phyloP scores from a whole-genome alignment of 2,329 filamentous ascomycete species.

The Hirsutella rhossiliensis region DNA sequence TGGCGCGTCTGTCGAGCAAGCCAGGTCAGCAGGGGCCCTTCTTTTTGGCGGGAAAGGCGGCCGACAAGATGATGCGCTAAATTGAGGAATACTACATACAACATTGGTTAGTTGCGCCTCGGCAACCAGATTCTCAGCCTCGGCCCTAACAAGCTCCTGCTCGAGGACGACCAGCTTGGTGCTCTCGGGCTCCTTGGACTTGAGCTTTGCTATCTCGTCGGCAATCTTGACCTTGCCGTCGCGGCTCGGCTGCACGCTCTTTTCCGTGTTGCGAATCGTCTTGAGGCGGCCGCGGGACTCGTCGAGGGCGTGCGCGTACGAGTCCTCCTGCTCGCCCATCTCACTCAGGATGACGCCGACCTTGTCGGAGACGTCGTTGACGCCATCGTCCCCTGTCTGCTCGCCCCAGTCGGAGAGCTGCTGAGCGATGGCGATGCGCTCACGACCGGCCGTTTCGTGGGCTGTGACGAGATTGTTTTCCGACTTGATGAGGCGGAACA shows the following conservation, averaged over 20 bases:
- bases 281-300: slow-evolving; percentile 76
- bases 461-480: slow-evolving; percentile 80
- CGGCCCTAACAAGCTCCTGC: slow-evolving; percentile 90
- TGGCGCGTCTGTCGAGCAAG: slow-evolving; percentile 60
- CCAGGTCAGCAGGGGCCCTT: not conserved
- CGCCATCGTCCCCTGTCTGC: slow-evolving; percentile 71
- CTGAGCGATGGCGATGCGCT: slow-evolving; percentile 72
- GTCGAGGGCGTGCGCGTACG: slow-evolving; percentile 76
- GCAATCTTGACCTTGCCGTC: slow-evolving; percentile 79
- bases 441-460: slow-evolving; percentile 74
- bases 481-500: slow-evolving; percentile 89
- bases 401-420: slow-evolving; percentile 97
- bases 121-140: slow-evolving; percentile 90
- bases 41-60: not conserved
- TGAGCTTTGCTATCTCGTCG: slow-evolving; percentile 85
- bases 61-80: too few species aligned
- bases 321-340: slow-evolving; percentile 86
- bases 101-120: slow-evolving; percentile 95
- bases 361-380: slow-evolving; percentile 91
- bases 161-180: slow-evolving; percentile 73
- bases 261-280: slow-evolving; percentile 88
- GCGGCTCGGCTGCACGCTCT: slow-evolving; percentile 83
- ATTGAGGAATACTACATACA: slow-evolving; percentile 37
- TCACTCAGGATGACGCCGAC: slow-evolving; percentile 85
- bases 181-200: slow-evolving; percentile 83